Evolutionary conservation across 768 basidiomycete genomes (phyloP), one percentile per base, ranked within the genome.

Genomic region (Mycena rosella): DNA sequence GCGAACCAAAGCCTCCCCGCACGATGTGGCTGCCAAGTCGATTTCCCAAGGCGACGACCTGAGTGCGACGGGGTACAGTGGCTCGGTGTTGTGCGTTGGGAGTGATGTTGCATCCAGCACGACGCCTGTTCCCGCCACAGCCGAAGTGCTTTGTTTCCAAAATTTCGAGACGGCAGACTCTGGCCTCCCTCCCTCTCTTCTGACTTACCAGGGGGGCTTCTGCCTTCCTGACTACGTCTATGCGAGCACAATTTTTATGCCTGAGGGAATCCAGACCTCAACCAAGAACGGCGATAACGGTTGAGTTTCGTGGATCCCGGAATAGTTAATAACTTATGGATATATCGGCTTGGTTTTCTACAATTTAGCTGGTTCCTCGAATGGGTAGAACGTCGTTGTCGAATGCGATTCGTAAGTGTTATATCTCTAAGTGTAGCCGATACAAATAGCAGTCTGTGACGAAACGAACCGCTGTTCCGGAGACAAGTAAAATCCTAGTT

Each of bases 131-230:
- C 55, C 55, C 9, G 29, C 40, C 26, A 42, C 17, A 3, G 55
- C 55, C 4, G 5, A 44, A 27, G 55, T 57, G 2, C 40, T 57
- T 3, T 9, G 38, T 11, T 42, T 57, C 7, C 38, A 57, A 20
- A 57, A 57, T 20, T 42, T 32, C 44, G 38, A 57, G 17, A 57
- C 55, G 17, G 24, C n/a, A 7, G 42, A 11, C 40, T 44, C 36
- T 13, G 5, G 24, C 55, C 26, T 57, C 3, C 26, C 36, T 8
- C 7, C 40, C 1, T 32, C 55, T 10, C 26, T 57, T 7, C 55
- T 44, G 7, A 44, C 55, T 8, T 57, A 57, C 40, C 42, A 57
- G 27, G 55, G 55, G 26, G 55, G 38, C 8, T 57, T 57, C 55
- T 26, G 55, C 55, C 55, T 57, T 14, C 55, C 55, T 1, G 40